Evolutionary conservation across 495 filamentous ascomycete genomes (phyloP), one percentile per base, ranked within the genome.

Genomic region (Bacidia rubella): DNA sequence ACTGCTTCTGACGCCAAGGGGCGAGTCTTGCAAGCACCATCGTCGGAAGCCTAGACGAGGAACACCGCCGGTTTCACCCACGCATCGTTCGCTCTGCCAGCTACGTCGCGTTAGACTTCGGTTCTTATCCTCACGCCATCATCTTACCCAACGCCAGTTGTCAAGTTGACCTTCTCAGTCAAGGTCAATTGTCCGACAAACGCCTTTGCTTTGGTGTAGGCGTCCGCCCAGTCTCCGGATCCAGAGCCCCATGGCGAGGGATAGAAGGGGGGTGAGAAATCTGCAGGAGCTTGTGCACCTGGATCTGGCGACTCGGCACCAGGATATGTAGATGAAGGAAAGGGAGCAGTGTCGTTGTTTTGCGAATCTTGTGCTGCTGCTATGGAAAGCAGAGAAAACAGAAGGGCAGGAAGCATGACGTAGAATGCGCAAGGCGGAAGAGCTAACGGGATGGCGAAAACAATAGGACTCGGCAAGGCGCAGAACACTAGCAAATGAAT

Each of bases 151-250:
- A 80, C 74, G 47, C 90, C 90, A 1, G 89, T 95, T 0, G 90
- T 95, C 40, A 97, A 63, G 64, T 96, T 96, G 64, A 96, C 86
- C 73, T 96, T 97, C 72, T 97, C 90, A 15, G 84, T 70, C 46
- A 97, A 70, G 0, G 89, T 96, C 68, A 97, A 73, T 66, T 92
- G 81, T 42, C 77, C 78, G 43, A 97, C 90, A 47, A 95, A 85
- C 2, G 64, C 70, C 55, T 77, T 76, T 1, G 90, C 90, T 62
- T 90, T 87, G 21, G 65, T 70, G 59, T 95, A 95, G 24, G 90
- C 90, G 12, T 79, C 78, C 29, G 75, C 70, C 90, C 90, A 96
- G 48, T 79, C 80, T 47, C 75, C 74, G 0, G 68, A 42, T 63
- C 74, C 73, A 3, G 85, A 82, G n/a, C 81, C 77, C 72, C 85